Evolutionary conservation across 768 basidiomycete species (phyloP).

Genomic region (Epithele typhae): DNA sequence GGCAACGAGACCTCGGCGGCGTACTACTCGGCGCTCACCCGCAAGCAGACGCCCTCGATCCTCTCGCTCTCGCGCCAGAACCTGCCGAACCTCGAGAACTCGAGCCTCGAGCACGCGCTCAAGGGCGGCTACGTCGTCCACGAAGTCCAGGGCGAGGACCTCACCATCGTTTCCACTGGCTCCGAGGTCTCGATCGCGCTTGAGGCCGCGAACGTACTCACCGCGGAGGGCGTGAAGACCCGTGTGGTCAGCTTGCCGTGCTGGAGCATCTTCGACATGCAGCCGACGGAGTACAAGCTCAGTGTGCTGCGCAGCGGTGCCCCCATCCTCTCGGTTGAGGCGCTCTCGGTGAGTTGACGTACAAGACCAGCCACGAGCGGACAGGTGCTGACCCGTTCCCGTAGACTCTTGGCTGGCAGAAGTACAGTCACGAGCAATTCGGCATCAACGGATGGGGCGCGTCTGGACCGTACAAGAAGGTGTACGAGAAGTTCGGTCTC

Average conservation of each 20-base stretch:
- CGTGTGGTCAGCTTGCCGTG: conserved; percentile 88
- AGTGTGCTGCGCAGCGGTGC: conserved; percentile 86
- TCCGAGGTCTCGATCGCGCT: conserved; percentile 86
- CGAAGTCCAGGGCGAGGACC: conserved; percentile 73
- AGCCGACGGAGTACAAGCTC: conserved; percentile 73
- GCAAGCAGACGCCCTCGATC: conserved; percentile 76
- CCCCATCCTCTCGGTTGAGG: conserved; percentile 87
- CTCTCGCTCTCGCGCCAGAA: conserved; percentile 85
- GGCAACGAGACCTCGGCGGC: conserved; percentile 97
- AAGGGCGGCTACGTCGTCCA: conserved; percentile 89
- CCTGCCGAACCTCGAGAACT: conserved; percentile 87
- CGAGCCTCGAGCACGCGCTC: conserved; percentile 76
- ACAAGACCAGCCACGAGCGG: conserved; percentile 1
- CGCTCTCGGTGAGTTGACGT: conserved; percentile 47
- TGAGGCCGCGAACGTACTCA: conserved; percentile 80
- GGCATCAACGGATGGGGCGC: conserved; percentile 78
- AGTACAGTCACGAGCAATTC: conserved; percentile 86
- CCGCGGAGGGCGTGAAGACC: conserved; percentile 70
- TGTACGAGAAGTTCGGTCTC: conserved; percentile 88
- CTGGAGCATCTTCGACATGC: conserved; percentile 84
- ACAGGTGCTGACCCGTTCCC: neutral
- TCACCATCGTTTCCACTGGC: conserved; percentile 87
- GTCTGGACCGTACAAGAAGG: conserved; percentile 85
- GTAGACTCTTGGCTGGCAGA: conserved; percentile 77
- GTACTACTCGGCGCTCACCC: conserved; percentile 74